Percentiles rank a stretch among this genome's conserved stretches.
These are phyloP conservation scores for Puccinia hordei DNA, from an alignment of 1,284 basidiomycete genomes.

Conservation along the genomic window DNA sequence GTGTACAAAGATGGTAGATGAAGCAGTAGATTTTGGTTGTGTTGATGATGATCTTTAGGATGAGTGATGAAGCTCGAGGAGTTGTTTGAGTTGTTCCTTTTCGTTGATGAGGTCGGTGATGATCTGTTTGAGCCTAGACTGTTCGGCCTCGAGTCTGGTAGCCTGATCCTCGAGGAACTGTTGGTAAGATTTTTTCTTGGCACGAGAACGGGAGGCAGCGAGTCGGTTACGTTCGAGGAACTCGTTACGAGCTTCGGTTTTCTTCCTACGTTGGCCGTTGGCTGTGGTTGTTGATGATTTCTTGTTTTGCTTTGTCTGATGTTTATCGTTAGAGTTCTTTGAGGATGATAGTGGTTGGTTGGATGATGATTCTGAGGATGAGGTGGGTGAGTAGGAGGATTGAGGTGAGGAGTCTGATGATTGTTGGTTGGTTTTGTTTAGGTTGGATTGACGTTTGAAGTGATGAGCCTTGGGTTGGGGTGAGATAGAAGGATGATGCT, in stretches of 20 bases:
- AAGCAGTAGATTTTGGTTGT: too few relatives aligned
- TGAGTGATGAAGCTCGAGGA: neutral
- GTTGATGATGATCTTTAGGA: too few relatives aligned
- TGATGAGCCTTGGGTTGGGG: too few relatives aligned
- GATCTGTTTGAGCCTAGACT: neutral
- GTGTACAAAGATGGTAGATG: too few relatives aligned
- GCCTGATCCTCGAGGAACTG: slow-evolving; percentile 11
- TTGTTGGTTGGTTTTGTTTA: neutral
- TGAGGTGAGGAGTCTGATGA: neutral
- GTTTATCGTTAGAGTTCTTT: neutral
- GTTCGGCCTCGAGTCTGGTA: slow-evolving; percentile 6
- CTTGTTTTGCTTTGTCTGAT: too few relatives aligned
- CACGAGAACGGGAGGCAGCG: slow-evolving; percentile 29
- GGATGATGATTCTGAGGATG: neutral
- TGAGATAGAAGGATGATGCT: neutral
- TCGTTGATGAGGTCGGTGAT: neutral
- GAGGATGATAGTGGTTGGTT: neutral
- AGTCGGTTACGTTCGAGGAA: slow-evolving; percentile 39
- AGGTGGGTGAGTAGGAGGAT: neutral
- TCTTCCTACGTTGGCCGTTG: neutral
- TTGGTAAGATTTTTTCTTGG: slow-evolving; percentile 29
- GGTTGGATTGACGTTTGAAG: neutral
- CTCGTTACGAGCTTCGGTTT: slow-evolving; percentile 4
- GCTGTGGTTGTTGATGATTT: too few relatives aligned
- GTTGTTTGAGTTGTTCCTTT: slow-evolving; percentile 9